A percentile compares a stretch with the other conserved stretches of the same genome.
Evolutionary conservation across 2,329 filamentous ascomycete species (phyloP).

Genomic region (Huntiella moniliformis): DNA sequence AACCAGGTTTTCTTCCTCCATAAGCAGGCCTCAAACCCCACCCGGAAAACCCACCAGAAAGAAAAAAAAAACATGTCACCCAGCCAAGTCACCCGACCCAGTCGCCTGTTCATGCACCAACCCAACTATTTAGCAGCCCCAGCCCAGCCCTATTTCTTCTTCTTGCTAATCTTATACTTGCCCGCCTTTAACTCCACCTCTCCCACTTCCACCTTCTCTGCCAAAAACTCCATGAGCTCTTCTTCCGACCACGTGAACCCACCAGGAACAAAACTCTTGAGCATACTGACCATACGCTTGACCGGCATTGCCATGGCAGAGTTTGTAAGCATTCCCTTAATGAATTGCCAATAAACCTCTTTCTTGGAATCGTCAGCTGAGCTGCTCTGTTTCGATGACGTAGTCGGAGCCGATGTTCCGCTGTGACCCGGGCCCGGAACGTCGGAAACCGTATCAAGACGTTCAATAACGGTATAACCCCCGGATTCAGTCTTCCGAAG

Average conservation of each 20-base stretch:
- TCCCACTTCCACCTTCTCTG: slow-evolving; percentile 54
- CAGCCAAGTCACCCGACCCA: too few relatives aligned
- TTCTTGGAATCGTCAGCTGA: slow-evolving; percentile 18
- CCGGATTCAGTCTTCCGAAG: slow-evolving; percentile 36
- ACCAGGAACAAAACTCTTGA: slow-evolving; percentile 76
- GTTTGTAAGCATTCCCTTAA: slow-evolving; percentile 89
- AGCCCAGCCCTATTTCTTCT: slow-evolving; percentile 15
- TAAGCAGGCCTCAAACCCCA: too few relatives aligned
- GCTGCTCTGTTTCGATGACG: slow-evolving; percentile 13
- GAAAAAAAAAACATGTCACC: too few relatives aligned
- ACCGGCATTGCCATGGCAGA: slow-evolving; percentile 63
- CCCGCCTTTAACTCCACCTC: slow-evolving; percentile 51
- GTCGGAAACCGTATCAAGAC: slow-evolving; percentile 21
- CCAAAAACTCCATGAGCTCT: slow-evolving; percentile 65
- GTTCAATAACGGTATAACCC: slow-evolving; percentile 51
- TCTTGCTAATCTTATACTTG: slow-evolving; percentile 48
- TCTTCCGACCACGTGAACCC: slow-evolving; percentile 83
- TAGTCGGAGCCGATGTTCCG: background rate
- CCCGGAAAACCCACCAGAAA: too few relatives aligned
- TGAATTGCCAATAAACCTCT: slow-evolving; percentile 76
- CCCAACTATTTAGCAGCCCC: too few relatives aligned
- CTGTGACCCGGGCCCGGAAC: background rate
- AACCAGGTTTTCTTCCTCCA: too few relatives aligned
- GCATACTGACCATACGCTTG: slow-evolving; percentile 74
- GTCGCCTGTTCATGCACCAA: too few relatives aligned